Percentiles rank a stretch among this genome's conserved stretches.
Evolutionary conservation across 768 basidiomycete genomes (phyloP).

Genomic region (Suillus clintonianus): DNA sequence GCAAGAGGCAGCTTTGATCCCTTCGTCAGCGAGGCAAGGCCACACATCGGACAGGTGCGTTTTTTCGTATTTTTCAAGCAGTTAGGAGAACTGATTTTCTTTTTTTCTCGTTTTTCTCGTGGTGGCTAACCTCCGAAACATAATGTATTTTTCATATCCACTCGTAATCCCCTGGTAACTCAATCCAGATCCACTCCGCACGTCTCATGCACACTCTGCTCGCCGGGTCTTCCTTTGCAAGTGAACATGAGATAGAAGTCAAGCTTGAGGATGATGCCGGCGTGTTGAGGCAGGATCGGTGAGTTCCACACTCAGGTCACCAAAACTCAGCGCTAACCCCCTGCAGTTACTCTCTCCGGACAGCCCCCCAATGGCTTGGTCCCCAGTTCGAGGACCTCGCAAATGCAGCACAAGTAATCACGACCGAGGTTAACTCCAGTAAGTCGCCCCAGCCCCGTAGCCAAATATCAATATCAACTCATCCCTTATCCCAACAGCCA

Average conservation of each 20-base stretch:
- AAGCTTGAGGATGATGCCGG: conserved; percentile 74
- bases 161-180: not conserved
- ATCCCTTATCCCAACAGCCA: conserved; percentile 47
- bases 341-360: conserved; percentile 51
- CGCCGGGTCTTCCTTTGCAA: conserved; percentile 68
- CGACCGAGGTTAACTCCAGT: conserved; percentile 84
- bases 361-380: conserved; percentile 82
- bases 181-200: conserved; percentile 63
- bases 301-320: conserved; percentile 31
- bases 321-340: not conserved
- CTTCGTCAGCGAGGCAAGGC: conserved; percentile 76
- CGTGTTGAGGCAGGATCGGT: conserved; percentile 78
- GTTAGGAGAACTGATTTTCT: not conserved
- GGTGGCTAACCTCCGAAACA: not conserved
- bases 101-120: not conserved
- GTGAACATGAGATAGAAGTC: conserved; percentile 72
- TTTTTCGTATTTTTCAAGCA: not conserved
- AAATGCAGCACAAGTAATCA: conserved; percentile 60
- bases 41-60: conserved; percentile 77
- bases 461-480: not conserved
- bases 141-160: not conserved
- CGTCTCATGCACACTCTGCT: conserved; percentile 69
- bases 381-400: conserved; percentile 84
- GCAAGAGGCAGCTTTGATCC: conserved; percentile 71
- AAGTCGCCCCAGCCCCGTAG: conserved; percentile 27